A percentile compares a stretch with the other conserved stretches of the same genome.
Evolutionary conservation across 2,329 filamentous ascomycete species (phyloP).

Genomic region (Aspergillus udagawae): DNA sequence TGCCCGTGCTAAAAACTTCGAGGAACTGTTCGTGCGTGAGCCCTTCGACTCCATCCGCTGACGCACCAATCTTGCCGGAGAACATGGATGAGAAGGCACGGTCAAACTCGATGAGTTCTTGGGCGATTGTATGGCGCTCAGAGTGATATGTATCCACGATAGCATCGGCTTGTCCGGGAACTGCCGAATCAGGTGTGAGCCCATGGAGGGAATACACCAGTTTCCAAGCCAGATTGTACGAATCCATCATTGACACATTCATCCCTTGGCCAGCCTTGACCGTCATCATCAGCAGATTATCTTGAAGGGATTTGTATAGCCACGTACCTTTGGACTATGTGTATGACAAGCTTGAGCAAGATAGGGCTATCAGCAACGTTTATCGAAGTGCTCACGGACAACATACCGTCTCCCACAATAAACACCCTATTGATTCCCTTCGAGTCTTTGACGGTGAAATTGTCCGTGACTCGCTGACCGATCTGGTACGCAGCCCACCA

Average conservation of each 20-base stretch:
- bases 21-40: slow-evolving; percentile 34
- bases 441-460: slow-evolving; percentile 54
- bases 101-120: slow-evolving; percentile 39
- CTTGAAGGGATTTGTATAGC: not conserved
- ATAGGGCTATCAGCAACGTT: not conserved
- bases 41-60: slow-evolving; percentile 19
- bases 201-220: slow-evolving; percentile 35
- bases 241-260: slow-evolving; percentile 71
- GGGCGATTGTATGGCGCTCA: slow-evolving; percentile 35
- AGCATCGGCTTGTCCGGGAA: slow-evolving; percentile 13
- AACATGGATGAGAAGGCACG: slow-evolving; percentile 38
- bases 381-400: not conserved
- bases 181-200: slow-evolving; percentile 22
- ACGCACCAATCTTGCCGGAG: slow-evolving; percentile 33
- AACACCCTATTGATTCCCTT: slow-evolving; percentile 70
- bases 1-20: slow-evolving; percentile 34
- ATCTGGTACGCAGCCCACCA: slow-evolving; percentile 78
- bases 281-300: slow-evolving; percentile 1
- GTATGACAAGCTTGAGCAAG: slow-evolving; percentile 64
- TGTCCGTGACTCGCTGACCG: slow-evolving; percentile 57
- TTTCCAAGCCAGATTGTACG: slow-evolving; percentile 41
- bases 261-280: slow-evolving; percentile 66
- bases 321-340: slow-evolving; percentile 61
- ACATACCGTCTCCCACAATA: slow-evolving; percentile 60
- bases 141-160: slow-evolving; percentile 36